These are phyloP conservation scores for Aureobasidium leucospermi DNA, from an alignment of 2,329 filamentous ascomycete genomes.

Conservation along the genomic window DNA sequence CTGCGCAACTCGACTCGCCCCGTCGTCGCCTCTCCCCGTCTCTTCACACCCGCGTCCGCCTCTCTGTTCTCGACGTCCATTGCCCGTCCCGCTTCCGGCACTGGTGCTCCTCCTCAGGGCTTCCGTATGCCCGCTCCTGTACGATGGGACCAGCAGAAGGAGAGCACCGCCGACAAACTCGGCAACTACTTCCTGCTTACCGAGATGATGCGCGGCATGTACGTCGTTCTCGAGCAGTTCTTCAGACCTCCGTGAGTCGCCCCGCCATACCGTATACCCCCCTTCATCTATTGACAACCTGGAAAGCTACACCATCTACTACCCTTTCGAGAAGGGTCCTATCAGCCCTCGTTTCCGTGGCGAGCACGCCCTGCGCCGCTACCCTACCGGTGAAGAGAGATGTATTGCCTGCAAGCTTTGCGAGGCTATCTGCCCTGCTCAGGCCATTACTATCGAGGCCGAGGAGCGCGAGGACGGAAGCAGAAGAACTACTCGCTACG, in stretches of 20 bases:
- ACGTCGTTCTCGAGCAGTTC: conserved; percentile 93
- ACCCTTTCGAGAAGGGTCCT: conserved; percentile 97
- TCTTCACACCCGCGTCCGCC: conserved; percentile 40
- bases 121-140: conserved; percentile 70
- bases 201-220: conserved; percentile 97
- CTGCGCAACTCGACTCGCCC: conserved; percentile 36
- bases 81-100: conserved; percentile 56
- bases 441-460: conserved; percentile 98
- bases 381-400: conserved; percentile 94
- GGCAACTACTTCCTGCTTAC: conserved; percentile 93
- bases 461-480: conserved; percentile 96
- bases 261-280: neutral
- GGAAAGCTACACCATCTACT: conserved; percentile 89
- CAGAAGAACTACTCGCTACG: conserved; percentile 91
- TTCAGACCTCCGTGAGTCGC: conserved; percentile 88
- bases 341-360: conserved; percentile 97
- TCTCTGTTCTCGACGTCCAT: conserved; percentile 59
- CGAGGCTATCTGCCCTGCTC: conserved; percentile 94
- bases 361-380: conserved; percentile 92
- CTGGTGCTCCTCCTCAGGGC: conserved; percentile 68
- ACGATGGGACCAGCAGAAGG: conserved; percentile 73
- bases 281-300: conserved; percentile 20
- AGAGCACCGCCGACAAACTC: conserved; percentile 71
- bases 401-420: conserved; percentile 99
- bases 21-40: conserved; percentile 31